Evolutionary conservation across 2,329 filamentous ascomycete genomes (phyloP), one percentile per base, ranked within the genome.

Genomic region (Colletotrichum sidae): DNA sequence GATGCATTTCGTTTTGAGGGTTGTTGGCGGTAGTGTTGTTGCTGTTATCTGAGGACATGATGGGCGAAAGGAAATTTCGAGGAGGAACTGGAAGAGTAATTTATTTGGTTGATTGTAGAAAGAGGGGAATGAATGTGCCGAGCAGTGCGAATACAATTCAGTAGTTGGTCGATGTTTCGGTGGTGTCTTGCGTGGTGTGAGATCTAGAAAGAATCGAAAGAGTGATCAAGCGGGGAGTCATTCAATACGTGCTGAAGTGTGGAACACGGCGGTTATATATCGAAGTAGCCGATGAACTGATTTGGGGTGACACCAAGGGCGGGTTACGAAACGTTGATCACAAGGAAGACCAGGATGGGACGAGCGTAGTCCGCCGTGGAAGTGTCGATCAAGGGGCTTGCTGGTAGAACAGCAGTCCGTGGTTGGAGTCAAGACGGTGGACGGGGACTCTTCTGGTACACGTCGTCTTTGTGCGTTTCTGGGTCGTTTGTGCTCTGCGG

Each of bases 1-100:
- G 74, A 54, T 69, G 59, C 67, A 68, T 68, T 25, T 69, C 67
- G 67, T 67, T 68, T 51, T 65, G 60, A 25, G 25, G 25, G 37
- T 42, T 56, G 65, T 52, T 61, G 45, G 50, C 47, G 45, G 51
- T 62, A 42, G 47, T 11, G 51, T 41, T 60, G 52, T 60, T 58
- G 38, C 17, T 10, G 59, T 64, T 67, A 39, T 69, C 67, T 56
- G 54, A 59, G 11, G 67, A 69, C 67, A 69, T 69, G 46, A 17
- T 63, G 65, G 49, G 41, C 52, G 45, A 34, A 42, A 33, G 4
- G 11, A n/a, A 12, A 8, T 9, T 53, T 37, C 50, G 46, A 49
- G 44, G 57, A 11, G 53, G 45, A 55, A 34, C 34, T 44, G 41
- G 8, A 25, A 38, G 37, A 51, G 55, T 34, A 42, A 15, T 66